Base-by-base conservation (phyloP, 106 monocot genomes). In the Platanthera zijinensis region DNA sequence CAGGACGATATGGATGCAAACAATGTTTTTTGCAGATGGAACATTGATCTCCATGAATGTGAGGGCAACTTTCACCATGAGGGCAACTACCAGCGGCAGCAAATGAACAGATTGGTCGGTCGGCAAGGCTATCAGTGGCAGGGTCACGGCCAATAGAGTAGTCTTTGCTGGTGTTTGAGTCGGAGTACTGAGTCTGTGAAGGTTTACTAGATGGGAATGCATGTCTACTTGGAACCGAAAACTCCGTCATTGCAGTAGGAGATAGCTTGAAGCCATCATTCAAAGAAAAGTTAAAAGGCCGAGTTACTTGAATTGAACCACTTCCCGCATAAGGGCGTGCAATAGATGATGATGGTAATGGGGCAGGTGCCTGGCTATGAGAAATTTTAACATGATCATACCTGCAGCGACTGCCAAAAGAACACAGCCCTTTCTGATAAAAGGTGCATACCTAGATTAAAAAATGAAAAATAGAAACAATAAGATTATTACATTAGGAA, bases 341-440 rank as follows among this genome's bases (percentile, higher is more conserved):
- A 80, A 32, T 80, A 69, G 86, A 83, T 75, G 61, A 61, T 61
- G 82, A 79, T 78, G 85, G 76, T 62, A 81, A 69, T 73, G 86
- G 62, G 3, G 73, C 64, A 77, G 85, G 69, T 17, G 81, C 51
- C 32, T 57, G 86, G 59, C 57, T 75, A 51, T 80, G 82, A 79
- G 87, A 77, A 77, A 86, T 74, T 74, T 94, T 97, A 61, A 94
- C 85, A 85, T 97, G 97, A 71, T 97, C 91, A 80, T 97, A 97
- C 68, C 97, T 79, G 87, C 97, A 97, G 7, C 88, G 83, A 77
- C 89, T 91, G 64, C 97, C 97, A 83, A 82, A 97, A 70, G 91
- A 88, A 80, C 97, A 97, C n/a, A 79, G 73, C 62, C 97, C 97
- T 87, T 88, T 97, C 85, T 94, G 94, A 72, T 97, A 97, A 75